phyloP scores from a whole-genome alignment of 495 filamentous ascomycete genomes.

The Xylaria intraflava region DNA sequence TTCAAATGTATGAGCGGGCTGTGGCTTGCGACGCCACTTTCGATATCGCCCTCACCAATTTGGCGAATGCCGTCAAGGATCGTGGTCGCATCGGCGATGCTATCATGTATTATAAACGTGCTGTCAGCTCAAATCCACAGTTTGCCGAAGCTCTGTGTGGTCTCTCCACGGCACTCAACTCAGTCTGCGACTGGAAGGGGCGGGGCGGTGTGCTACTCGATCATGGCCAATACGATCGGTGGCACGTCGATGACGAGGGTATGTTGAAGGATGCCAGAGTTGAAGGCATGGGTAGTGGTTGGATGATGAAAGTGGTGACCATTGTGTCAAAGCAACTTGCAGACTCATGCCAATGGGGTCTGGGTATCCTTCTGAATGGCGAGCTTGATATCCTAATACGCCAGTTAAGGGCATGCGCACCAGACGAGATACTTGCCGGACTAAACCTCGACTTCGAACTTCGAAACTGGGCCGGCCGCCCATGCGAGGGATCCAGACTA shows the following conservation, averaged over 20 bases:
- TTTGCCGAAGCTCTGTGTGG: conserved; percentile 98
- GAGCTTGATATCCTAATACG: conserved; percentile 37
- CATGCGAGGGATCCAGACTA: conserved; percentile 84
- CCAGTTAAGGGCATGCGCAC: conserved; percentile 36
- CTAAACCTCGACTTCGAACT: conserved; percentile 40
- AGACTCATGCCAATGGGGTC: conserved; percentile 85
- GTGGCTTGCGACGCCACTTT: conserved; percentile 87
- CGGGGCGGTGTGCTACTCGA: conserved; percentile 76
- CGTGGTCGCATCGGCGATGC: conserved; percentile 88
- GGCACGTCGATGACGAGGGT: conserved; percentile 87
- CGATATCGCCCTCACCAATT: conserved; percentile 93
- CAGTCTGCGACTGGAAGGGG: conserved; percentile 91
- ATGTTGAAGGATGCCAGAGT: conserved; percentile 70
- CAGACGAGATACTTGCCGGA: conserved; percentile 17
- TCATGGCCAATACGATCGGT: conserved; percentile 71
- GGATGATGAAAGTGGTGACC: conserved; percentile 92
- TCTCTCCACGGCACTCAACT: conserved; percentile 91
- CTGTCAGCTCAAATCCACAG: conserved; percentile 83
- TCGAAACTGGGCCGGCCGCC: conserved; percentile 63
- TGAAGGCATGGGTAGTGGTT: conserved; percentile 58
- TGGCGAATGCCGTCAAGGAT: conserved; percentile 98
- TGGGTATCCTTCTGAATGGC: conserved; percentile 57
- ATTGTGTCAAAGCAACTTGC: conserved; percentile 87
- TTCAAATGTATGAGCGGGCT: conserved; percentile 95
- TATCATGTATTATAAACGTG: conserved; percentile 84